Conservation (phyloP, 805 yeast species). For the Saccharomyces mikatae region DNA sequence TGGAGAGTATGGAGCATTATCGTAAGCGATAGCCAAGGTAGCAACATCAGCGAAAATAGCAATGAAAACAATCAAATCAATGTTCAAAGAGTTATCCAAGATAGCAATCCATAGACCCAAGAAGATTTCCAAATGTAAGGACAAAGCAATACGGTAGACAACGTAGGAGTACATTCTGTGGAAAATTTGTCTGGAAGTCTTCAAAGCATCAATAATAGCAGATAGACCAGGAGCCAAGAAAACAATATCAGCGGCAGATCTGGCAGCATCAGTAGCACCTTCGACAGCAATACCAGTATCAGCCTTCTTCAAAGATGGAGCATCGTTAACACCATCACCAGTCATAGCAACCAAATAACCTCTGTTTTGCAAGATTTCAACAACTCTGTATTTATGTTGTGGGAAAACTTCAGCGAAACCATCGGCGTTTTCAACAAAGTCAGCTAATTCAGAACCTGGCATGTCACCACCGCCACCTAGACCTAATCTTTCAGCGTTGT, state of each 20-base stretch:
- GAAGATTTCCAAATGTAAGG: constrained; percentile 90
- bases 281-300: constrained; percentile 96
- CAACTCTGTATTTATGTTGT: constrained; percentile 93
- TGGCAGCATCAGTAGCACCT: constrained; percentile 96
- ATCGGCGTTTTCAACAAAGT: constrained; percentile 94
- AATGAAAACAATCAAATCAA: constrained; percentile 89
- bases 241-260: constrained; percentile 94
- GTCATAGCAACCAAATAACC: constrained; percentile 98
- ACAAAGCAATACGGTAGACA: constrained; percentile 94
- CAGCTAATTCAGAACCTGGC: constrained; percentile 96
- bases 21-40: constrained; percentile 93
- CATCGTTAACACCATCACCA: constrained; percentile 99
- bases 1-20: constrained; percentile 92
- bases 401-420: constrained; percentile 99
- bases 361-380: constrained; percentile 89
- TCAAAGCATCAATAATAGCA: constrained; percentile 88
- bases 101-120: constrained; percentile 96
- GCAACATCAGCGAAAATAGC: constrained; percentile 98
- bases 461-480: constrained; percentile 91
- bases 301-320: constrained; percentile 94
- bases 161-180: constrained; percentile 98
- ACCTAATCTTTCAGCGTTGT: constrained; percentile 95
- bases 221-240: constrained; percentile 93
- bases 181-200: constrained; percentile 94
- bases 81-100: constrained; percentile 76